A percentile compares a stretch with the other conserved stretches of the same genome.
Evolutionary conservation across 2,329 filamentous ascomycete species (phyloP).

Genomic region (Emergomyces africanus): DNA sequence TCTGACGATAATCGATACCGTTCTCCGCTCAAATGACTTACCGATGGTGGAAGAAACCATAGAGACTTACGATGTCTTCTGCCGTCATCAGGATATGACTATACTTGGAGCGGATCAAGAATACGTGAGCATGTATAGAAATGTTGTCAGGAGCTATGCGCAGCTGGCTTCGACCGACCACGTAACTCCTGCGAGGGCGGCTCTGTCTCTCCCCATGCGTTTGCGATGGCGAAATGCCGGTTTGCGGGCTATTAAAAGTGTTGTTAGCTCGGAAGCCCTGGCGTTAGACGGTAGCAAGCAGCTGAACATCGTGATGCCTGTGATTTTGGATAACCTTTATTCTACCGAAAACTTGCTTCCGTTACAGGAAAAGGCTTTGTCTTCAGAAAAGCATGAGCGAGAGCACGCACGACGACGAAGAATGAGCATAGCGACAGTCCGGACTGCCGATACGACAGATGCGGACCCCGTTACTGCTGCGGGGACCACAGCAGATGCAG

Average conservation of each 20-base stretch:
- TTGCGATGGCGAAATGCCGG: conserved; percentile 67
- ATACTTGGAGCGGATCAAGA: conserved; percentile 74
- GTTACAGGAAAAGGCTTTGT: conserved; percentile 53
- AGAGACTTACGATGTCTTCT: conserved; percentile 76
- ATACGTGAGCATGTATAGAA: conserved; percentile 70
- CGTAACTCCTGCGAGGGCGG: conserved; percentile 32
- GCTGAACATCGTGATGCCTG: conserved; percentile 65
- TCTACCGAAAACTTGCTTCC: conserved; percentile 56
- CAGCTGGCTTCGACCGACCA: conserved; percentile 58
- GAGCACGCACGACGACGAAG: conserved; percentile 54
- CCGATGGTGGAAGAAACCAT: conserved; percentile 87
- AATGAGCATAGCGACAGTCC: conserved; percentile 66
- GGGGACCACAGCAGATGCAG: conserved; percentile 72
- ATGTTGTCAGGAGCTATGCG: conserved; percentile 68
- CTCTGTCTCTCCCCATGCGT: conserved; percentile 56
- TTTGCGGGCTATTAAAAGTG: conserved; percentile 64
- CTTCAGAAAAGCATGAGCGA: conserved; percentile 55
- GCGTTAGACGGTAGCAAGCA: conserved; percentile 63
- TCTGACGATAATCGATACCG: conserved; percentile 68
- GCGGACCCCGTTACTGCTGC: conserved; percentile 54
- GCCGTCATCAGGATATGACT: conserved; percentile 74
- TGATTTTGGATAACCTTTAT: conserved; percentile 78
- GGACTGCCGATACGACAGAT: conserved; percentile 55
- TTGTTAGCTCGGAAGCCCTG: conserved; percentile 68
- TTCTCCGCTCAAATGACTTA: conserved; percentile 76